These are phyloP conservation scores for Dillenia turbinata DNA, from an alignment of 164 flowering plant genomes.

Conservation along the genomic window DNA sequence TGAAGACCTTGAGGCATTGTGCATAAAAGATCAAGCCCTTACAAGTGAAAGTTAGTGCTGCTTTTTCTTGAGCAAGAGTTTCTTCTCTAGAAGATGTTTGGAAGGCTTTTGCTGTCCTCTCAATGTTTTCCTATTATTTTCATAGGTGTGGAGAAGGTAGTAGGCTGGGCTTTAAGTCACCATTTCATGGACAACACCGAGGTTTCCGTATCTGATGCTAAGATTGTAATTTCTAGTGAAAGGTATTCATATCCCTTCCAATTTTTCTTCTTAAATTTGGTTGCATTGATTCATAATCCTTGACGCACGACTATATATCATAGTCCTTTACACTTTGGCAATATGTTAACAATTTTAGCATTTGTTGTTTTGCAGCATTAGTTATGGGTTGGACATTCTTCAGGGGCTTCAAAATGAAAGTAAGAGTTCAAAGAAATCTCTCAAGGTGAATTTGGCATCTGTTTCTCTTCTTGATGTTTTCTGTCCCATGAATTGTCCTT, in stretches of 20 bases:
- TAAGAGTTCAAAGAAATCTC: slow-evolving; percentile 73
- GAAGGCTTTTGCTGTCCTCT: too few species aligned
- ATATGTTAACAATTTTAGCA: neutral
- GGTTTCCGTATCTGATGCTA: slow-evolving; percentile 31
- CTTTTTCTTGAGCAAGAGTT: slow-evolving; percentile 6
- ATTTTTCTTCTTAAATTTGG: too few species aligned
- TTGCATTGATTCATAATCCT: too few species aligned
- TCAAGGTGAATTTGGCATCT: slow-evolving; percentile 45
- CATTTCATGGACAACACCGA: slow-evolving; percentile 49
- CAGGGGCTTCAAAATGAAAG: slow-evolving; percentile 64
- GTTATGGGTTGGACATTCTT: slow-evolving; percentile 63
- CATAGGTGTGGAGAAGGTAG: slow-evolving; percentile 51
- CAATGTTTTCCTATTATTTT: neutral
- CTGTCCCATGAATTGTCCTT: neutral
- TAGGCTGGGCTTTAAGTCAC: slow-evolving; percentile 67
- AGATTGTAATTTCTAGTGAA: slow-evolving; percentile 49
- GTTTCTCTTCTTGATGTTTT: neutral
- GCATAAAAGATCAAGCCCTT: slow-evolving; percentile 77
- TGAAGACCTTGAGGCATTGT: slow-evolving; percentile 57
- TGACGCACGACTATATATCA: neutral
- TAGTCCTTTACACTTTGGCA: neutral
- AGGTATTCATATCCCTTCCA: slow-evolving; percentile 26
- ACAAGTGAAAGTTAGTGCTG: slow-evolving; percentile 64
- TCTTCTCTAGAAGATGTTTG: neutral
- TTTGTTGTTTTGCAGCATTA: slow-evolving; percentile 48